Base-by-base conservation (phyloP, 1,284 basidiomycete species). In the Rhodotorula sp. region DNA sequence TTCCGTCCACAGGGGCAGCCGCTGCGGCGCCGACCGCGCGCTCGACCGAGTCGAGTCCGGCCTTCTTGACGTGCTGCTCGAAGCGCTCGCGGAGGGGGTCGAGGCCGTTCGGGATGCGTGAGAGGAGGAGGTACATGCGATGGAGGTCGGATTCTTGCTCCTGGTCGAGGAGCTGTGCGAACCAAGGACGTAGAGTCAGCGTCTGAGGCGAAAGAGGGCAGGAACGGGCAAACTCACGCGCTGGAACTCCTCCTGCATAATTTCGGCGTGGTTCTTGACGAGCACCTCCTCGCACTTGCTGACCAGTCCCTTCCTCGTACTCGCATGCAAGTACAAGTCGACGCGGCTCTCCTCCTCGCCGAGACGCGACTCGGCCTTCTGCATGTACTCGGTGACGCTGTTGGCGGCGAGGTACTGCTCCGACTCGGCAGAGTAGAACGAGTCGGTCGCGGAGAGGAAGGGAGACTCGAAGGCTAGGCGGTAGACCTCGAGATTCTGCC, bases 171-270 rank as follows among this genome's bases (percentile, higher is more conserved):
- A 99, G 82, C 48, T 72, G 64, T n/a, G 48, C 0, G 44, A 5
- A n/a, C 40, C 26, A 13, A 16, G 15, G 13, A 20, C 10, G 28
- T 13, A 5, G 26, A 5, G 26, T 31, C 26, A 46, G 54, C 47
- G 22, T 51, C 22, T 31, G 40, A 44, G 15, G 16, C 4, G 18
- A 48, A 22, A 28, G 26, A 61, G 10, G 28, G 24, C 2, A 15
- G 30, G 18, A 1, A 15, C 20, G 22, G 24, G 48, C 26, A 15
- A 44, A 68, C 73, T n/a, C 22, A 72, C 70, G 30, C 84, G 84
- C 81, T 96, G 92, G 86, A 99, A 99, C 81, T 89, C 94, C 71
- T 96, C 92, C 88, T 91, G 92, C 86, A 99, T 90, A 61, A 89
- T 83, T 75, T 89, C 87, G 59, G 88, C 84, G 78, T 99, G 95